Evolutionary conservation across 2,329 filamentous ascomycete genomes (phyloP).

Genomic region (Neonectria coccinea): DNA sequence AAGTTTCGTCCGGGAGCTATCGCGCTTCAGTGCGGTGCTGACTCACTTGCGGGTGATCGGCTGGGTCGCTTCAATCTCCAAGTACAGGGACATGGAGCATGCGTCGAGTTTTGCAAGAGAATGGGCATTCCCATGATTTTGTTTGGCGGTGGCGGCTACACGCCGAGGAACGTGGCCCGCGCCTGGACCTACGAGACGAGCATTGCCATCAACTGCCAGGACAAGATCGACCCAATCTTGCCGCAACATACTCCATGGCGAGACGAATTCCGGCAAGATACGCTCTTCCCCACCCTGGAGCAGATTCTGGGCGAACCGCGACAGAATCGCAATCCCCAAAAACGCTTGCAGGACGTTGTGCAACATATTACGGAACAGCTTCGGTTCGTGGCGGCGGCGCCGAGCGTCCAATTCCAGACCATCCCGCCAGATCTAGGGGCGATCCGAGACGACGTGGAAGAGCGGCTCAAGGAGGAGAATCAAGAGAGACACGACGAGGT

Average conservation of each 20-base stretch:
- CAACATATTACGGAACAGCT: conserved; percentile 86
- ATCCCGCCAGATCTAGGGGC: conserved; percentile 82
- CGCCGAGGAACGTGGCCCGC: conserved; percentile 93
- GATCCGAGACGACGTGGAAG: conserved; percentile 76
- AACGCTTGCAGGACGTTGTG: conserved; percentile 81
- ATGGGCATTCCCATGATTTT: conserved; percentile 85
- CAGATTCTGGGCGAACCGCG: conserved; percentile 74
- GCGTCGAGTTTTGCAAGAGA: conserved; percentile 88
- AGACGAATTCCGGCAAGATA: conserved; percentile 88
- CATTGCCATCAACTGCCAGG: conserved; percentile 81
- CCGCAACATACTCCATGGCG: conserved; percentile 87
- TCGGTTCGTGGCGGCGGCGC: conserved; percentile 84
- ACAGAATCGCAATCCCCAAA: conserved; percentile 82
- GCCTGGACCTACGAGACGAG: conserved; percentile 98
- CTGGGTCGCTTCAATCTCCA: conserved; percentile 97
- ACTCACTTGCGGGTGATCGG: conserved; percentile 92
- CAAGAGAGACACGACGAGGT: conserved; percentile 68
- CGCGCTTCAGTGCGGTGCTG: conserved; percentile 94
- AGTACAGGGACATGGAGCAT: conserved; percentile 92
- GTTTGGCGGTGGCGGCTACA: conserved; percentile 95
- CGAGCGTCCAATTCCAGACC: conserved; percentile 85
- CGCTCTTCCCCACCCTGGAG: conserved; percentile 88
- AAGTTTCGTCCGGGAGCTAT: conserved; percentile 92
- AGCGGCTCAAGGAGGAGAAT: conserved; percentile 72
- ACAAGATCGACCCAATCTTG: conserved; percentile 77